A percentile compares a stretch with the other conserved stretches of the same genome.
These are phyloP conservation scores for Aureobasidium sp. DNA, from an alignment of 2,329 filamentous ascomycete genomes.

Conservation along the genomic window DNA sequence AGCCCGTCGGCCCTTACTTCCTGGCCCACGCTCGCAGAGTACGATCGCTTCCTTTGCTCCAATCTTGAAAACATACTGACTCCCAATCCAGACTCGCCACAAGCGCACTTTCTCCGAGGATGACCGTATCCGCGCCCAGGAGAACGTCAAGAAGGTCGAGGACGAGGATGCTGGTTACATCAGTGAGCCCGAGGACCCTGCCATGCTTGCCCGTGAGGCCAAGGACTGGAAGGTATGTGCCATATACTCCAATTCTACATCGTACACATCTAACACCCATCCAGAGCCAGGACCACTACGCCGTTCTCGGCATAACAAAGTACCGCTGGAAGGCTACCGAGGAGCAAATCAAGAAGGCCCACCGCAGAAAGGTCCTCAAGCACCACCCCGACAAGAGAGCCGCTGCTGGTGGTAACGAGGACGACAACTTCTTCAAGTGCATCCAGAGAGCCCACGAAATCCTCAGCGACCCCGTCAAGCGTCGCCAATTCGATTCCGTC, in stretches of 20 bases:
- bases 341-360: slow-evolving; percentile 97
- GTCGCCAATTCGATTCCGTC: slow-evolving; percentile 92
- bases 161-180: slow-evolving; percentile 84
- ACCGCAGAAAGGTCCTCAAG: slow-evolving; percentile 98
- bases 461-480: slow-evolving; percentile 82
- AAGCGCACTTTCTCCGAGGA: slow-evolving; percentile 98
- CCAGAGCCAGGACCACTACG: slow-evolving; percentile 93
- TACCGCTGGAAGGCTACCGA: slow-evolving; percentile 89
- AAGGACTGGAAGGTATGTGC: slow-evolving; percentile 94
- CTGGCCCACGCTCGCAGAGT: slow-evolving; percentile 85
- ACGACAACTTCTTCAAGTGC: slow-evolving; percentile 99
- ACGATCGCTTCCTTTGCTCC: slow-evolving; percentile 33
- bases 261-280: neutral
- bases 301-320: slow-evolving; percentile 85
- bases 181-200: slow-evolving; percentile 85
- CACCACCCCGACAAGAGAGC: slow-evolving; percentile 99
- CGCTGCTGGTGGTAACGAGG: slow-evolving; percentile 74
- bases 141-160: slow-evolving; percentile 92
- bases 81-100: slow-evolving; percentile 52
- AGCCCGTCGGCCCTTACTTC: slow-evolving; percentile 96
- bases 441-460: slow-evolving; percentile 97
- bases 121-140: slow-evolving; percentile 91
- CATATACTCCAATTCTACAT: neutral
- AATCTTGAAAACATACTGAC: neutral
- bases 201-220: slow-evolving; percentile 85